Evolutionary conservation across 208 protist genomes (phyloP).

Genomic region (Sergeia podlipaevii): DNA sequence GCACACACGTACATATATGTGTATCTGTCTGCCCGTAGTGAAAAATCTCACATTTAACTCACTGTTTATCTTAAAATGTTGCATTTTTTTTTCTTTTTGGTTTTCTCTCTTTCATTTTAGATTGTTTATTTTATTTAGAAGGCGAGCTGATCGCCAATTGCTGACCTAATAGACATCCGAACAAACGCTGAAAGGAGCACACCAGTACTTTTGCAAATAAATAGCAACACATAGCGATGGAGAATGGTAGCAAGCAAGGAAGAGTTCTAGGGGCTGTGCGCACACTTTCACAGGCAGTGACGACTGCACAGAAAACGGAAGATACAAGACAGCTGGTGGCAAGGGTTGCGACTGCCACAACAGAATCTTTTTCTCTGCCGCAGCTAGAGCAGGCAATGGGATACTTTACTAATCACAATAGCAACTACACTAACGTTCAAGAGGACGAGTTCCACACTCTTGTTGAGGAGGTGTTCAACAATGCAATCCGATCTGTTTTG

Average conservation of each 20-base stretch:
- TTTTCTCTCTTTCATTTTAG: too few species aligned
- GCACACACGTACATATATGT: too few species aligned
- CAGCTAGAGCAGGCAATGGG: conserved; percentile 56
- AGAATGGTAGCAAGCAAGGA: conserved; percentile 14
- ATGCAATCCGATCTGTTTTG: conserved; percentile 72
- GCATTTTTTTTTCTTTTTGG: too few species aligned
- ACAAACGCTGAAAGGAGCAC: too few species aligned
- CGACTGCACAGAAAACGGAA: conserved; percentile 22
- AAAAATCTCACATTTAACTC: too few species aligned
- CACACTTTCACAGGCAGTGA: conserved; percentile 51
- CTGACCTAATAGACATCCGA: too few species aligned
- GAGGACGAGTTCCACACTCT: conserved; percentile 70
- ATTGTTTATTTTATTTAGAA: too few species aligned
- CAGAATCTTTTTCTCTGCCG: conserved; percentile 34
- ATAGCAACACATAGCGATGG: background rate
- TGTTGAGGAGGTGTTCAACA: conserved; percentile 82
- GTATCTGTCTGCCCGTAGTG: too few species aligned
- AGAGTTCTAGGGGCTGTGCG: conserved; percentile 74
- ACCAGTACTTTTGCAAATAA: too few species aligned
- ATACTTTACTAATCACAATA: conserved; percentile 82
- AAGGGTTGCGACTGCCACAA: conserved; percentile 26
- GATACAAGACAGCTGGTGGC: conserved; percentile 28
- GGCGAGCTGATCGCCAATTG: too few species aligned
- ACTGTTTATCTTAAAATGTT: too few species aligned
- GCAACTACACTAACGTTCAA: conserved; percentile 61